Conservation (phyloP, 139 green algal species). For the Chlamydomonas sphaeroides region DNA sequence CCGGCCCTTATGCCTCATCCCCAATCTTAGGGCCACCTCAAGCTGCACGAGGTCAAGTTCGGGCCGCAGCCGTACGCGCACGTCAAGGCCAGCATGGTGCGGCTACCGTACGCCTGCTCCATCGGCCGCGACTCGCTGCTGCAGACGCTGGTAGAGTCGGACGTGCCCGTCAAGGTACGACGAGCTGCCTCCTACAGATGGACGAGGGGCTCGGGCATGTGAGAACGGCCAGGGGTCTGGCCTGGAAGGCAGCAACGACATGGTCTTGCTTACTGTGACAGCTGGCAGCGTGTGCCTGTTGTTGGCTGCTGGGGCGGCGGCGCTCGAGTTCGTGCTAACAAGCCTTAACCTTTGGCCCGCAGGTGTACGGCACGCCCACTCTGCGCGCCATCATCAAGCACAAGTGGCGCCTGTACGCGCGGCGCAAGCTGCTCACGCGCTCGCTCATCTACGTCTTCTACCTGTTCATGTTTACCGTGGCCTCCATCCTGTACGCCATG, state of each 20-base stretch:
- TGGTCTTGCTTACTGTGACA: no score
- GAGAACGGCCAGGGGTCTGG: background rate
- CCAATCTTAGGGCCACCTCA: constrained; percentile 56
- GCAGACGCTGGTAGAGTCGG: constrained; percentile 58
- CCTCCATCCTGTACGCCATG: constrained; percentile 46
- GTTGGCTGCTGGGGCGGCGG: no score
- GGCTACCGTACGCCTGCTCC: constrained; percentile 60
- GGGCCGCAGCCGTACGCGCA: constrained; percentile 60
- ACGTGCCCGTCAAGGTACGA: constrained; percentile 62
- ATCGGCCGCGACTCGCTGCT: constrained; percentile 56
- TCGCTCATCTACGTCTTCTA: constrained; percentile 52
- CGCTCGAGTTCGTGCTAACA: no score
- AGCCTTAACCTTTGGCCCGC: no score
- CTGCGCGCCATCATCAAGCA: constrained; percentile 57
- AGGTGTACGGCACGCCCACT: constrained; percentile 53
- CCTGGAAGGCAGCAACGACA: no score
- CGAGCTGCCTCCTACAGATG: no score
- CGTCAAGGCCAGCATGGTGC: constrained; percentile 59
- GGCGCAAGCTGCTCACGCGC: constrained; percentile 30
- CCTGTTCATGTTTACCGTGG: constrained; percentile 45
- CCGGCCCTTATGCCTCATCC: no score
- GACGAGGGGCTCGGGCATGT: constrained; percentile 8
- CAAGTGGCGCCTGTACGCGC: constrained; percentile 61
- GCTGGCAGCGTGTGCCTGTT: no score
- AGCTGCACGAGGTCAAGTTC: constrained; percentile 54